phyloP scores from a whole-genome alignment of 495 filamentous ascomycete species.

The Bacidia gigantensis region DNA sequence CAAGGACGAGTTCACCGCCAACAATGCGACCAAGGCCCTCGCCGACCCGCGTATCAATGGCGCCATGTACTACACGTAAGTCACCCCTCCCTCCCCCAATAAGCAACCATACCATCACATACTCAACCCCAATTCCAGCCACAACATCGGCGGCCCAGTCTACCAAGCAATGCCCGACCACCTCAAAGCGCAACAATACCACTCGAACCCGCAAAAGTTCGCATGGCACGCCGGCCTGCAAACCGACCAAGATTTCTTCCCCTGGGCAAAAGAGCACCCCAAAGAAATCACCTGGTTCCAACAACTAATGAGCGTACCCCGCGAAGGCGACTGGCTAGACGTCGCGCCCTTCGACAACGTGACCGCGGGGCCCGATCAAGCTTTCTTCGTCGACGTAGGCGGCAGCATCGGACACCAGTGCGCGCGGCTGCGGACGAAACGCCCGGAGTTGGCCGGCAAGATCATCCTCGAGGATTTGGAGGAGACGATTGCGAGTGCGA shows the following conservation, averaged over 20 bases:
- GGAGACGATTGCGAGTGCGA: slow-evolving; percentile 14
- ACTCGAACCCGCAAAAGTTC: slow-evolving; percentile 13
- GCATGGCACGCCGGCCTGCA: slow-evolving; percentile 26
- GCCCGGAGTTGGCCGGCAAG: slow-evolving; percentile 21
- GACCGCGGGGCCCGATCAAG: slow-evolving; percentile 1
- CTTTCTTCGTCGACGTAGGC: slow-evolving; percentile 14
- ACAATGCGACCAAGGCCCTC: slow-evolving; percentile 23
- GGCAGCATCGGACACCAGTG: slow-evolving; percentile 10
- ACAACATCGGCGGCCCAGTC: slow-evolving; percentile 12
- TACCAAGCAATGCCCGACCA: slow-evolving; percentile 18
- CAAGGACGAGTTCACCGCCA: slow-evolving; percentile 24
- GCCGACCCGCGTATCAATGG: slow-evolving; percentile 20
- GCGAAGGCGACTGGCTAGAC: not conserved
- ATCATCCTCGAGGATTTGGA: slow-evolving; percentile 32
- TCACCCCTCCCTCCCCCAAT: slow-evolving; percentile 11
- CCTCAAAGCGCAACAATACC: slow-evolving; percentile 21
- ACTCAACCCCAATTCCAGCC: slow-evolving; percentile 5
- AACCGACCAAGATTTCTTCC: slow-evolving; percentile 28
- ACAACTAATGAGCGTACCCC: slow-evolving; percentile 24
- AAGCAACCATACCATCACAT: no score
- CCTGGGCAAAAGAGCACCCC: slow-evolving; percentile 28
- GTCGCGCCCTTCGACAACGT: not conserved
- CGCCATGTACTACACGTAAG: slow-evolving; percentile 12
- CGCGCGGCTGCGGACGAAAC: slow-evolving; percentile 4
- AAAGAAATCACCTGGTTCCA: slow-evolving; percentile 26